Conservation (phyloP, 75 land plant genomes). For the Pinus tabuliformis region DNA sequence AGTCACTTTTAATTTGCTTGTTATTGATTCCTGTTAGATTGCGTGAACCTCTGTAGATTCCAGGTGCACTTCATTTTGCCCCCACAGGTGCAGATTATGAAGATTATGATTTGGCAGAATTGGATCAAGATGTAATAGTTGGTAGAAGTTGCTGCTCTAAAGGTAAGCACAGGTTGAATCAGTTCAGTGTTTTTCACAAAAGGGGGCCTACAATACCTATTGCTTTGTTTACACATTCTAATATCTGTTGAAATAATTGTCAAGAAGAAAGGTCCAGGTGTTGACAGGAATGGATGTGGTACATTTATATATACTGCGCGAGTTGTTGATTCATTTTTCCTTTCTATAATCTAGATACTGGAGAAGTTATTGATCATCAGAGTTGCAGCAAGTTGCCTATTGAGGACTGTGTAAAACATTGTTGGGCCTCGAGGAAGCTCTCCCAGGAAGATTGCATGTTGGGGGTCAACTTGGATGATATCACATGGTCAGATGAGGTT, state of each 20-base stretch:
- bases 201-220: neutral
- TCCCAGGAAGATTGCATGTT: neutral
- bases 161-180: neutral
- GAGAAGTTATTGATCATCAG: conserved; percentile 1
- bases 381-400: neutral
- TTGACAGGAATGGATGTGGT: no score
- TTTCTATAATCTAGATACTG: neutral
- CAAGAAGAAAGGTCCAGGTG: neutral
- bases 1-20: neutral
- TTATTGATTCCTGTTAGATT: neutral
- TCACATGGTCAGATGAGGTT: neutral
- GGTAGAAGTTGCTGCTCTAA: neutral
- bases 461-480: neutral
- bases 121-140: neutral
- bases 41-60: neutral
- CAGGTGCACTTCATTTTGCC: neutral
- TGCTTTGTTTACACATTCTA: neutral
- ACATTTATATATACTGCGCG: neutral
- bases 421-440: neutral
- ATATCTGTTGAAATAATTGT: neutral
- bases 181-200: neutral
- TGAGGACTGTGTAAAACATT: conserved; percentile 2
- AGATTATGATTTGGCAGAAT: neutral
- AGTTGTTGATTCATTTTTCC: neutral
- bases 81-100: conserved; percentile 1